Evolutionary conservation across 148 eudicot species (phyloP), one percentile per base, ranked within the genome.

Genomic region (Pouteria glomerata): DNA sequence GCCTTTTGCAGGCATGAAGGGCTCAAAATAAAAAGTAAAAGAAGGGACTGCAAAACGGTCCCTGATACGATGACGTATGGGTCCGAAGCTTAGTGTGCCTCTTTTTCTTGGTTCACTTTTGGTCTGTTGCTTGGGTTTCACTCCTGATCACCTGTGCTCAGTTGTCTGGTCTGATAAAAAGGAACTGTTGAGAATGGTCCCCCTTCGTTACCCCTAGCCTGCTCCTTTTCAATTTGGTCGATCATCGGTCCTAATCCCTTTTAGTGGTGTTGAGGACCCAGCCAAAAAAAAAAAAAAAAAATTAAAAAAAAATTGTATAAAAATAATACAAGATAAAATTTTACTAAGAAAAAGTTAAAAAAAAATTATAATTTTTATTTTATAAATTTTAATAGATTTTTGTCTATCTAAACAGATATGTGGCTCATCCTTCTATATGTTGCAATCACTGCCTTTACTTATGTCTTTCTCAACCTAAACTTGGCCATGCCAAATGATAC

Each of bases 81-180:
- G 34, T 34, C 27, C 37, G 47, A 52, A 52, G 74, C 29, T 71
- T 5, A 41, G n/a, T n/a, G n/a, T n/a, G n/a, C n/a, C 15, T 66
- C 35, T 11, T 44, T 29, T 44, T 29, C 14, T 47, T 34, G 2
- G 21, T 27, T 45, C 19, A n/a, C 39, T 42, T 71, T n/a, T n/a
- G n/a, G n/a, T 8, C 10, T 29, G 19, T 64, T 35, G 53, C 76
- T 63, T 73, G 33, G 55, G 63, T 64, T 64, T 55, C 70, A 73
- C 76, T 73, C 62, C 70, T n/a, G n/a, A n/a, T 53, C 48, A 51
- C 21, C 8, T 34, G 14, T n/a, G 42, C 34, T 13, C 27, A 37
- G 26, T n/a, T n/a, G n/a, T n/a, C n/a, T 31, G 44, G n/a, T 27
- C 23, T 1, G 8, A 19, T 51, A 48, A 50, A 13, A 37, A 21